A percentile compares a stretch with the other conserved stretches of the same genome.
phyloP scores from a whole-genome alignment of 306 rosid species.

The Erythrophleum fordii region DNA sequence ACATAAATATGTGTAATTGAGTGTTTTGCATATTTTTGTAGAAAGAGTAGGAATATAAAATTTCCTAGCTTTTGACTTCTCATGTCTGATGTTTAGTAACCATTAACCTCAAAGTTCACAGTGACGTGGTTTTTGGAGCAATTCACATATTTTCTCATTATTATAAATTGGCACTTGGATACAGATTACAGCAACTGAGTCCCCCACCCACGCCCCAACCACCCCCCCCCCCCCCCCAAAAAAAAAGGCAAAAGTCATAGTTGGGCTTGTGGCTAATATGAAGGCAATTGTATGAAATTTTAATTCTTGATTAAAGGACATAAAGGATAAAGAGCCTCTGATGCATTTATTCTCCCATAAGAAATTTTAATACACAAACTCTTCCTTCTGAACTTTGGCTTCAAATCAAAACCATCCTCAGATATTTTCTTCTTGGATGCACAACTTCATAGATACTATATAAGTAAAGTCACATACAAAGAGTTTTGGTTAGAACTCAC shows the following conservation, averaged over 20 bases:
- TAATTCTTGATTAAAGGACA: not conserved
- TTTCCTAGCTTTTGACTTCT: not conserved
- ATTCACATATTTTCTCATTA: not conserved
- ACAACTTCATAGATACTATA: not conserved
- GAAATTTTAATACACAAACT: not conserved
- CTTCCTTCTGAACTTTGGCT: not conserved
- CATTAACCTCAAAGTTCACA: not conserved
- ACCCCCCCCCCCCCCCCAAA: not conserved
- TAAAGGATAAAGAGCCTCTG: not conserved
- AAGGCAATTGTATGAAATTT: no score
- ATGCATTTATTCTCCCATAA: no score
- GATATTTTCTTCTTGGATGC: not conserved
- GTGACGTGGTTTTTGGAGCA: not conserved
- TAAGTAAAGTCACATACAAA: not conserved
- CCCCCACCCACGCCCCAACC: not conserved
- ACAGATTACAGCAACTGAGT: not conserved
- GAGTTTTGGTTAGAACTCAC: not conserved
- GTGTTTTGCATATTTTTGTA: not conserved
- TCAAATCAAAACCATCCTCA: slow-evolving; percentile 15
- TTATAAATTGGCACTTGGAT: not conserved
- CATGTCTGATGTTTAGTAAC: not conserved
- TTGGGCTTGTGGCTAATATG: not conserved
- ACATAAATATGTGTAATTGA: not conserved
- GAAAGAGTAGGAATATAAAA: not conserved
- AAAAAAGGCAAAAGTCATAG: no score